These are phyloP conservation scores for Saprolegnia diclina DNA, from an alignment of 352 stramenopile species.

Conservation along the genomic window DNA sequence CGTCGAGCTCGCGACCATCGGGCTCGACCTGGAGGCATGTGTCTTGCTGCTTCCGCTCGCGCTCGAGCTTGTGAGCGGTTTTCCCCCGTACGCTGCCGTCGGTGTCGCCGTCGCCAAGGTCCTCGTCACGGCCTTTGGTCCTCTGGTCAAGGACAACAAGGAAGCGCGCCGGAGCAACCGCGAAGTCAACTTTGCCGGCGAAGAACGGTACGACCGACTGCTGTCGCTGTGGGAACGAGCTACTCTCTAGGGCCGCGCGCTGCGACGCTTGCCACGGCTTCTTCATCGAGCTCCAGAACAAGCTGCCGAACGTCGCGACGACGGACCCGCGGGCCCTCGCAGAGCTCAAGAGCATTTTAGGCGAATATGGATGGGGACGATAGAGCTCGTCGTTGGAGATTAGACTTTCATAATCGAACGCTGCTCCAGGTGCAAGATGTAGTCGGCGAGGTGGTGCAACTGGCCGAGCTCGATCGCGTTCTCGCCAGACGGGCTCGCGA, in stretches of 20 bases:
- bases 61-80: conserved; percentile 52
- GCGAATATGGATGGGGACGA: conserved; percentile 19
- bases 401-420: conserved; percentile 25
- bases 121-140: conserved; percentile 67
- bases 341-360: conserved; percentile 11
- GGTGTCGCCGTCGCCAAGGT: conserved; percentile 53
- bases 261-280: conserved; percentile 55
- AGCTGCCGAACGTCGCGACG: neutral
- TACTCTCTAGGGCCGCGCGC: conserved; percentile 27
- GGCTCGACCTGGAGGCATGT: conserved; percentile 67
- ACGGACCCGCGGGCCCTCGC: conserved; percentile 1
- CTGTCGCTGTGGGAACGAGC: neutral
- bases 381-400: neutral
- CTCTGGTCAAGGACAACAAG: conserved; percentile 59
- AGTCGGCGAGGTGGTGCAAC: conserved; percentile 21
- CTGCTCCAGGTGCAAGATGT: conserved; percentile 26
- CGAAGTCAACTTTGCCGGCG: conserved; percentile 62
- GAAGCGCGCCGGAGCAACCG: conserved; percentile 45
- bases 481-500: neutral
- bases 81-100: conserved; percentile 48
- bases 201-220: conserved; percentile 45
- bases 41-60: conserved; percentile 71
- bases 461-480: conserved; percentile 13
- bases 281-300: conserved; percentile 62
- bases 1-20: conserved; percentile 54